Percentiles rank a stretch among this genome's conserved stretches.
Evolutionary conservation across 2,329 filamentous ascomycete genomes (phyloP).

Genomic region (Nothophaeocryptopus gaeumannii): DNA sequence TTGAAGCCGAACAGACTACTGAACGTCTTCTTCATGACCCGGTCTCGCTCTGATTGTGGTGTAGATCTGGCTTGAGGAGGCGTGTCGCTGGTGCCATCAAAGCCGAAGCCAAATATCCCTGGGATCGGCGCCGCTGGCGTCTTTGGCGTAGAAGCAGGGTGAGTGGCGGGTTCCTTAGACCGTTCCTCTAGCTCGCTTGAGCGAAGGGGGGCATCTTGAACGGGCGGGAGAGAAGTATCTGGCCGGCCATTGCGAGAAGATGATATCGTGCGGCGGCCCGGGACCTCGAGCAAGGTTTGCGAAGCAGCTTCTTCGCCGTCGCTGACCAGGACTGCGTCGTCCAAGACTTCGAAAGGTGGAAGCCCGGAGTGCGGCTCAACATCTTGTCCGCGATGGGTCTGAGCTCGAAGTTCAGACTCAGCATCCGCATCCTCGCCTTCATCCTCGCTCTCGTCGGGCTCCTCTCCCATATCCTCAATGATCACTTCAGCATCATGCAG

Average conservation of each 20-base stretch:
- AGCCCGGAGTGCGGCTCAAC: too few species aligned
- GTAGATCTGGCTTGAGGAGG: conserved; percentile 14
- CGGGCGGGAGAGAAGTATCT: too few species aligned
- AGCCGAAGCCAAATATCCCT: conserved; percentile 15
- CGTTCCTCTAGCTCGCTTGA: too few species aligned
- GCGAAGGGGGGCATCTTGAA: too few species aligned
- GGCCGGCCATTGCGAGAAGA: too few species aligned
- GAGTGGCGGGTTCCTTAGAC: not conserved
- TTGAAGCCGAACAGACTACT: conserved; percentile 33
- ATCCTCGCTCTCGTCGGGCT: conserved; percentile 13
- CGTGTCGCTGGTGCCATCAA: conserved; percentile 21
- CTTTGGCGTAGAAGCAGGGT: conserved; percentile 2
- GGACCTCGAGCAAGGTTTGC: too few species aligned
- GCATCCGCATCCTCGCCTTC: conserved; percentile 11
- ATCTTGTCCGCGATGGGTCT: too few species aligned
- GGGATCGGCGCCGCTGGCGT: conserved; percentile 14
- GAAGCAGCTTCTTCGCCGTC: too few species aligned
- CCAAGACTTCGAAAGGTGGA: too few species aligned
- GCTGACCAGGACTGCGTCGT: too few species aligned
- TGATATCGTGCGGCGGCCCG: too few species aligned
- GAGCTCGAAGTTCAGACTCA: not conserved
- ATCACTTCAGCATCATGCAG: conserved; percentile 22
- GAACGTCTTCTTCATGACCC: conserved; percentile 31
- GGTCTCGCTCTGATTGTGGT: conserved; percentile 30
- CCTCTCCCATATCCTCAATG: conserved; percentile 22